Evolutionary conservation across 1,139 yeast species (phyloP).

Genomic region (Debaryomyces subglobosus): DNA sequence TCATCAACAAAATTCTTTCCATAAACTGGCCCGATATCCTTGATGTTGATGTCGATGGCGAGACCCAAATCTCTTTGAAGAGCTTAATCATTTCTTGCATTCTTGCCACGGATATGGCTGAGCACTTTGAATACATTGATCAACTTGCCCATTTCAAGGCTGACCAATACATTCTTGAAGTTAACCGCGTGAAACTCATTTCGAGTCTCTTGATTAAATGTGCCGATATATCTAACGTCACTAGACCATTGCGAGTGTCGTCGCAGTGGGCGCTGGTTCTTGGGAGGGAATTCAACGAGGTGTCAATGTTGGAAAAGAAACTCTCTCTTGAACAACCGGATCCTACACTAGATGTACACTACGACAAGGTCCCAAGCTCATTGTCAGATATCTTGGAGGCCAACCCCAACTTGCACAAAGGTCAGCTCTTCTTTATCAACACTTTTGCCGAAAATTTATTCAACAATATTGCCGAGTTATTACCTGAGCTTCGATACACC

Average conservation of each 20-base stretch:
- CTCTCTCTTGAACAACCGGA: conserved; percentile 17
- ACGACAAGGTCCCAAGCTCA: conserved; percentile 32
- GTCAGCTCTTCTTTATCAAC: conserved; percentile 84
- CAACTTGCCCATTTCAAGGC: conserved; percentile 38
- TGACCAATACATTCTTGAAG: conserved; percentile 14
- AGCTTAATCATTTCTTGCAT: conserved; percentile 51
- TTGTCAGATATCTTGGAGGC: conserved; percentile 42
- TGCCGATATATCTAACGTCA: conserved; percentile 92
- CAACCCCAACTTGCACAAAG: conserved; percentile 59
- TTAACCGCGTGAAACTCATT: conserved; percentile 48
- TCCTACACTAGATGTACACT: conserved; percentile 25
- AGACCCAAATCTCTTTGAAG: conserved; percentile 24
- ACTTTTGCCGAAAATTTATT: conserved; percentile 82
- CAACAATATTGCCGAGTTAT: conserved; percentile 56
- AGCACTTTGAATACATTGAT: conserved; percentile 75
- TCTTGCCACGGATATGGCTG: conserved; percentile 93
- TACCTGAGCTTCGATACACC: conserved; percentile 61
- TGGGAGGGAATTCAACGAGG: conserved; percentile 75
- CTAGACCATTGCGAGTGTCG: conserved; percentile 75
- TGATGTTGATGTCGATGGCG: conserved; percentile 19
- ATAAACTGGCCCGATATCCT: conserved; percentile 66
- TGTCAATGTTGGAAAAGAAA: conserved; percentile 54
- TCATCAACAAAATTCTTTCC: conserved; percentile 56
- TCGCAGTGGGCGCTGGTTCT: conserved; percentile 86
- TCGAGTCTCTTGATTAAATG: conserved; percentile 79